These are phyloP conservation scores for Rubroboletus pulcherrimus DNA, from an alignment of 768 basidiomycete species.

Conservation along the genomic window DNA sequence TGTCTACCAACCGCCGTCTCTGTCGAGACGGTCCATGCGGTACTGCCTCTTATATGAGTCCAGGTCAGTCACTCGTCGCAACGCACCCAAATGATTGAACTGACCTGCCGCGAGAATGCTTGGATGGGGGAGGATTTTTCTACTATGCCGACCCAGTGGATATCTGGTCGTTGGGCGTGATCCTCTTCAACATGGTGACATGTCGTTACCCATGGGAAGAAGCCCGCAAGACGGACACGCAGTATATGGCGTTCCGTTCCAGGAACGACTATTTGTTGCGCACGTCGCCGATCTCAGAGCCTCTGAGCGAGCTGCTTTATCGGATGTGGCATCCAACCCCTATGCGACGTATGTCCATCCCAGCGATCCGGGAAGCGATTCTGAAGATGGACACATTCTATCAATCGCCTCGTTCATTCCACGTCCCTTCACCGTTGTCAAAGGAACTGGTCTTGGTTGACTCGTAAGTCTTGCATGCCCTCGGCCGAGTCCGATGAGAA, in stretches of 20 bases:
- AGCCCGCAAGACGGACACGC: neutral
- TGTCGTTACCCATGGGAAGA: slow-evolving; percentile 32
- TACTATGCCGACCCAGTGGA: slow-evolving; percentile 37
- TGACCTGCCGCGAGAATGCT: slow-evolving; percentile 46
- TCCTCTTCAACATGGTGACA: slow-evolving; percentile 81
- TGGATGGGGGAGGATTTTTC: slow-evolving; percentile 36
- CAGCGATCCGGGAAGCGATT: slow-evolving; percentile 16
- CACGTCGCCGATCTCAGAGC: slow-evolving; percentile 7
- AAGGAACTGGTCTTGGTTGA: slow-evolving; percentile 1
- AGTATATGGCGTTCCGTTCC: slow-evolving; percentile 1
- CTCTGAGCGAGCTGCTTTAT: slow-evolving; percentile 4
- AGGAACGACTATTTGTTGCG: neutral
- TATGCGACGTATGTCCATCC: slow-evolving; percentile 13
- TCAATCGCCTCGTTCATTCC: neutral
- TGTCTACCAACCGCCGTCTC: slow-evolving; percentile 46
- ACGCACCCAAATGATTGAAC: neutral
- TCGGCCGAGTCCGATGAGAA: neutral
- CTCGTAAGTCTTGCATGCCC: slow-evolving; percentile 6
- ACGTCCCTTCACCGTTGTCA: neutral
- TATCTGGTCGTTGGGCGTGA: slow-evolving; percentile 73
- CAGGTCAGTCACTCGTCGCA: slow-evolving; percentile 46
- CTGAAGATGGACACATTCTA: slow-evolving; percentile 16
- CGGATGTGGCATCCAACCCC: slow-evolving; percentile 16
- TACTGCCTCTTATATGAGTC: slow-evolving; percentile 64
- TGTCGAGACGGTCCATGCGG: slow-evolving; percentile 56